Conservation (phyloP, 176 grass and related monocot genomes). For the Metroxylon sagu region DNA sequence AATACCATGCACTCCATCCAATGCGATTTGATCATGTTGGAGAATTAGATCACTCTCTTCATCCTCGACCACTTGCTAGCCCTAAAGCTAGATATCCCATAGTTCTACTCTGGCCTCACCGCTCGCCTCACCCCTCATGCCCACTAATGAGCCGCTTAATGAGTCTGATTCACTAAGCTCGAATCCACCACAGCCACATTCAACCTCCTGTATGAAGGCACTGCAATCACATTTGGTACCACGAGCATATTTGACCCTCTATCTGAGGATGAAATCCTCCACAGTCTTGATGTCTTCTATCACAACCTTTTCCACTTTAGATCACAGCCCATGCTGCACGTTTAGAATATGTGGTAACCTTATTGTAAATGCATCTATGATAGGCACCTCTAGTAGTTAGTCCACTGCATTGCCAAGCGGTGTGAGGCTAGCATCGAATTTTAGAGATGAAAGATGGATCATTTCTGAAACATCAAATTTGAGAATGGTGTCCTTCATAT, state of each 20-base stretch:
- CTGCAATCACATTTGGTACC: no score
- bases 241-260: conserved; percentile 76
- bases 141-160: conserved; percentile 59
- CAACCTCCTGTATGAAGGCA: no score
- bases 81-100: conserved; percentile 36
- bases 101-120: conserved; percentile 24
- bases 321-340: conserved; percentile 27
- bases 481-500: conserved; percentile 60
- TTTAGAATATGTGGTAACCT: conserved; percentile 50
- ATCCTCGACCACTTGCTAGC: no score
- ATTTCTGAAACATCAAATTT: conserved; percentile 90
- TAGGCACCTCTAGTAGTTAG: conserved; percentile 69
- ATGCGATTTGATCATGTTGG: no score
- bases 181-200: conserved; percentile 33
- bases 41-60: no score
- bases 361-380: conserved; percentile 46
- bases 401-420: conserved; percentile 83
- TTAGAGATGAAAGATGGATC: conserved; percentile 59
- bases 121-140: conserved; percentile 63
- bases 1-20: no score
- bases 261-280: conserved; percentile 39
- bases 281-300: conserved; percentile 82
- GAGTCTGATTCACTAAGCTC: conserved; percentile 28
- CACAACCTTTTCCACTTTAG: conserved; percentile 56
- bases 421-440: conserved; percentile 62